A percentile compares a stretch with the other conserved stretches of the same genome.
Conservation (phyloP, 345 rosid genomes). For the Gossypium australe region DNA sequence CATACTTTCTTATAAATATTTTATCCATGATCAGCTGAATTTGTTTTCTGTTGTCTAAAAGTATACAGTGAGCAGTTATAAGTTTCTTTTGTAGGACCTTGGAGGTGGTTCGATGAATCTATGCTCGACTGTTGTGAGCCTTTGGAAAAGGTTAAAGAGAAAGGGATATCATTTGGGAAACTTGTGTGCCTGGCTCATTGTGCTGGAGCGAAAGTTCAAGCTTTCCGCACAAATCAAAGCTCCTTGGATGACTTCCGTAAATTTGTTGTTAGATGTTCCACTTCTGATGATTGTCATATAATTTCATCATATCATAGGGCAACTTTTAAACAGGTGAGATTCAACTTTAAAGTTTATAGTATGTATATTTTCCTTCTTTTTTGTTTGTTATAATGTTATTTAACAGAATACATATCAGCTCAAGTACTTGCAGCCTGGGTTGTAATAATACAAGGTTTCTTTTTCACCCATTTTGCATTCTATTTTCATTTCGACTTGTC, state of each 20-base stretch:
- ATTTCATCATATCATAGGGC: constrained; percentile 81
- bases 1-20: background rate
- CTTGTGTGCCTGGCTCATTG: constrained; percentile 84
- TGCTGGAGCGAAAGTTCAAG: constrained; percentile 89
- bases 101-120: constrained; percentile 99
- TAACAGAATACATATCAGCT: background rate
- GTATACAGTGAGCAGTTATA: background rate
- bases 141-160: constrained; percentile 65
- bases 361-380: background rate
- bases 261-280: constrained; percentile 48
- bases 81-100: constrained; percentile 62
- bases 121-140: constrained; percentile 97
- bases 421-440: background rate
- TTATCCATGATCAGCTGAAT: background rate
- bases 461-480: background rate
- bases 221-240: constrained; percentile 75
- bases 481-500: background rate
- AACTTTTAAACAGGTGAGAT: constrained; percentile 57
- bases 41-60: constrained; percentile 4
- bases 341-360: background rate
- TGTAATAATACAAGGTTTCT: background rate
- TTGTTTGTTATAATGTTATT: background rate
- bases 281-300: constrained; percentile 70
- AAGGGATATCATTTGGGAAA: constrained; percentile 88
- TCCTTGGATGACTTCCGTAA: constrained; percentile 70